Base-by-base conservation (phyloP, 192 early-diverging fungal species). In the Podila horticola region DNA sequence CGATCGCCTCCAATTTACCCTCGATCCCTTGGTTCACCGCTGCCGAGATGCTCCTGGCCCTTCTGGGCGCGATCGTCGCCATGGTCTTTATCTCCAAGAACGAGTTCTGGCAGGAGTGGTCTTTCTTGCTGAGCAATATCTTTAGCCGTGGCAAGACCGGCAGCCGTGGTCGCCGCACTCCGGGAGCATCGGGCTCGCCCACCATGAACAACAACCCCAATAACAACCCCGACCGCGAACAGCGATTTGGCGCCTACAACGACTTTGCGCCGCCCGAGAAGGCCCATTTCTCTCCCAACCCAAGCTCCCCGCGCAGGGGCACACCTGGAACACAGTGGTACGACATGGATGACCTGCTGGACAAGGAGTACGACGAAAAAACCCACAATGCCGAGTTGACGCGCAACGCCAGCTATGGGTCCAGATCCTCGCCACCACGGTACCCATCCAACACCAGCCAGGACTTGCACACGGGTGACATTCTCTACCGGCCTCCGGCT, bases 71-170 rank as follows among this genome's bases (percentile, higher is more conserved):
- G 29, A 48, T 81, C 0, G 62, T 73, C 6, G 55, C 77, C 3
- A 12, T 73, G 22, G 71, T 81, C 15, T 81, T 81, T 50, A 57
- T 81, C 17, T 30, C 66, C 22, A 81, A 81, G 58, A 33, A 19
- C 5, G 77, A 81, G 52, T 81, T 81, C 45, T 81, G 77, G 77
- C 58, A 58, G 5, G 77, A 81, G 22, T 81, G 77, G 77, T 22
- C 55, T 0, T 65, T 58, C 22, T 1, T 71, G 13, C 41, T 81
- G 24, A 48, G 4, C 29, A 73, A 69, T 19, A 13, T 73, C 33
- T 59, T 73, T 62, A 34, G 57, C 45, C 66, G 67, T 15, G 66
- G 71, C 12, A 67, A 68, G 19, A 68, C 61, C n/a, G 34, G 13
- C 57, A 60, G 58, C 28, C 64, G 58, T 5, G 58, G 57, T 52